Evolutionary conservation across 768 basidiomycete species (phyloP), one percentile per base, ranked within the genome.

Genomic region (Mycena amicta): DNA sequence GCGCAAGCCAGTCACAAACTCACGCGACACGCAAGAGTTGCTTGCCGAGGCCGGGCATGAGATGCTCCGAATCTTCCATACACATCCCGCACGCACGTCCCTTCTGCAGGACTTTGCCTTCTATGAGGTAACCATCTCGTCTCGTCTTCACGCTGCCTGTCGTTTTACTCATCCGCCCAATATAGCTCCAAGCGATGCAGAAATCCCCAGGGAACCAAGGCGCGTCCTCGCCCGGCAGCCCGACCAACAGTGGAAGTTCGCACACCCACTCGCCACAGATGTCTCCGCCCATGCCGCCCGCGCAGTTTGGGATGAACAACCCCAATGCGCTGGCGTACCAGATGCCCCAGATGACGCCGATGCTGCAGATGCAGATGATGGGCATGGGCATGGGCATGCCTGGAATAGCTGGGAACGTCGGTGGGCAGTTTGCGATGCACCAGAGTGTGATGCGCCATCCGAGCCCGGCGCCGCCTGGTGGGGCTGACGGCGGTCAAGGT

Each of bases 1-100:
- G 73, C 88, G 93, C 67, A 99, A 98, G 74, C 96, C 97, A 2
- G 96, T 99, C 56, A 99, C 97, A 2, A 97, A 97, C 67, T 97
- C 95, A 6, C 86, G 97, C 61, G 97, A 99, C 71, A 98, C 97
- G 2, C 97, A 98, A 71, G 97, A 98, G 69, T 80, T 98, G 15
- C 84, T 95, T 45, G 93, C 94, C 26, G 96, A 98, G 66, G 95
- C 95, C 20, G 97, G 97, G 0, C 89, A 92, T 71, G 96, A 98
- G 72, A 96, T 98, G 87, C 81, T 99, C 33, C 84, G 91, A 49
- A 98, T 98, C 67, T 96, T 98, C 81, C 85, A 93, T 62, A 89
- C 89, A 1, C 95, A 97, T 69, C 93, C 93, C 6, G 90, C 94
- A 4, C 85, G 93, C 67, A 98, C 97, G 2, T 95, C 94, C 6